phyloP scores from a whole-genome alignment of 805 yeast species.

The Lipomyces kockii region DNA sequence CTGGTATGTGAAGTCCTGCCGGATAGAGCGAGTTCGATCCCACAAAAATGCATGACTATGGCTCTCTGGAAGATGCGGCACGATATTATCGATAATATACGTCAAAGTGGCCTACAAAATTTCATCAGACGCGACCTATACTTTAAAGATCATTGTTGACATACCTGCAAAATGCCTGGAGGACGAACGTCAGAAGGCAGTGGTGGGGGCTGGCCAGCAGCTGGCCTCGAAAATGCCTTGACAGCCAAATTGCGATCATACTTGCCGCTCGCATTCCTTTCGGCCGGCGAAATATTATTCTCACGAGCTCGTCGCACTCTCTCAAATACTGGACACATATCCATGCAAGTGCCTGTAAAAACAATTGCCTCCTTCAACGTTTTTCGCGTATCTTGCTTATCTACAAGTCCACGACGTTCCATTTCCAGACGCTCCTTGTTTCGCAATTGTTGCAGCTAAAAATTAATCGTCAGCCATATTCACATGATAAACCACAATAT shows the following conservation, averaged over 20 bases:
- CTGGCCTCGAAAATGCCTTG: conserved; percentile 94
- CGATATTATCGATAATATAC: conserved; percentile 66
- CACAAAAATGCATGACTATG: conserved; percentile 82
- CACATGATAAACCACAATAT: not conserved
- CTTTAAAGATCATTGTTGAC: not conserved
- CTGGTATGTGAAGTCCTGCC: conserved; percentile 97
- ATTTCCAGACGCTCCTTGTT: conserved; percentile 37
- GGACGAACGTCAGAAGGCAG: conserved; percentile 97
- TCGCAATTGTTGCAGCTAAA: conserved; percentile 32
- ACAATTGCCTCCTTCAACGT: conserved; percentile 84
- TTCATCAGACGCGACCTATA: not conserved
- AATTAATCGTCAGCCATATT: not conserved
- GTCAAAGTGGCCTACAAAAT: conserved; percentile 58
- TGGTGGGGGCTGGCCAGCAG: conserved; percentile 98
- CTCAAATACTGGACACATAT: conserved; percentile 96
- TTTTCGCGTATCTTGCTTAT: conserved; percentile 80
- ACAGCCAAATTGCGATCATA: conserved; percentile 69
- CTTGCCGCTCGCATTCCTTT: conserved; percentile 66
- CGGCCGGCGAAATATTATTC: conserved; percentile 80
- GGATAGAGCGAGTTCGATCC: conserved; percentile 95
- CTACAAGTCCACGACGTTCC: conserved; percentile 67
- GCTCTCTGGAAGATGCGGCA: conserved; percentile 74
- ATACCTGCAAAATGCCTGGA: conserved; percentile 63
- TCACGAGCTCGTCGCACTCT: conserved; percentile 85
- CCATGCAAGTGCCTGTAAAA: conserved; percentile 85